Evolutionary conservation across 2,329 filamentous ascomycete species (phyloP).

Genomic region (Aspergillus clavatus): DNA sequence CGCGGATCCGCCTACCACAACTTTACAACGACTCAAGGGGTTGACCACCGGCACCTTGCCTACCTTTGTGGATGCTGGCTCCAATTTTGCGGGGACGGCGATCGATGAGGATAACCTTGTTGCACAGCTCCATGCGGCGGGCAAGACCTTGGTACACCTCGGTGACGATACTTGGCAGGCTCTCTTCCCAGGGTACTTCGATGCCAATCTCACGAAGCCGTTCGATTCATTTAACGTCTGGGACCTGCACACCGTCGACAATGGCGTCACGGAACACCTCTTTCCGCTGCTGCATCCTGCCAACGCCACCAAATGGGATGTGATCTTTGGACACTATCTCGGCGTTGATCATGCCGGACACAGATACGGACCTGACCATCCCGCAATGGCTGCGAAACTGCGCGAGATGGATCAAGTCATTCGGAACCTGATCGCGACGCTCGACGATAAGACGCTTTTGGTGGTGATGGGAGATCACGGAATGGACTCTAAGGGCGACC

Average conservation of each 20-base stretch:
- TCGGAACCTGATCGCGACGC: conserved; percentile 60
- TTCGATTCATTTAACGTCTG: conserved; percentile 99
- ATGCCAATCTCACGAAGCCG: conserved; percentile 74
- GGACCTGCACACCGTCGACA: conserved; percentile 95
- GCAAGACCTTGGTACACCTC: conserved; percentile 80
- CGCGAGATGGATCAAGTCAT: conserved; percentile 85
- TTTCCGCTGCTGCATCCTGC: conserved; percentile 65
- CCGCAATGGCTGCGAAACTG: conserved; percentile 85
- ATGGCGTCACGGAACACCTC: conserved; percentile 87
- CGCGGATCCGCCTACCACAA: conserved; percentile 91
- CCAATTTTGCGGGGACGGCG: conserved; percentile 89
- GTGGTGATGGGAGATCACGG: conserved; percentile 99
- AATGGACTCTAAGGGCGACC: conserved; percentile 95
- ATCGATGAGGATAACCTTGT: conserved; percentile 88
- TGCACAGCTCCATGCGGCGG: conserved; percentile 58
- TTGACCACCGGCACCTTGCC: conserved; percentile 92
- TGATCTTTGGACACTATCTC: conserved; percentile 90
- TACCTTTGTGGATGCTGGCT: conserved; percentile 89
- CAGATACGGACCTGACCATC: conserved; percentile 87
- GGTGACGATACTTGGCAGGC: conserved; percentile 98
- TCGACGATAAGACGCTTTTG: conserved; percentile 83
- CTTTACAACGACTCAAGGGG: conserved; percentile 86
- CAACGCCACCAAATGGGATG: conserved; percentile 72
- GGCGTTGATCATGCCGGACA: conserved; percentile 97
- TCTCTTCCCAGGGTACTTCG: conserved; percentile 90